phyloP scores from a whole-genome alignment of 140 eudicot species.

The Stevia rebaudiana region DNA sequence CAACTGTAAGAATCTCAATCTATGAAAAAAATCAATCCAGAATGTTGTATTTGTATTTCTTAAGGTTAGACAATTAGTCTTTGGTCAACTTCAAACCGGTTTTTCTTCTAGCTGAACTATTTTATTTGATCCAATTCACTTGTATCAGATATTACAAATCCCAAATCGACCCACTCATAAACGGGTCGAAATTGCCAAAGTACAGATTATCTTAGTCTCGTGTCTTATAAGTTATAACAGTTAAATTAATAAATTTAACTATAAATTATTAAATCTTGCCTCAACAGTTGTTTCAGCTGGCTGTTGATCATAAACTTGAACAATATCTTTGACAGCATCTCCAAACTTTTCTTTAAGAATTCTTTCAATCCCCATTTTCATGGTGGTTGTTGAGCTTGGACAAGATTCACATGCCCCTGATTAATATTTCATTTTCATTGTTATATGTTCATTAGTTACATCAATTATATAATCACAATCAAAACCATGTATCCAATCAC shows the following conservation, averaged over 20 bases:
- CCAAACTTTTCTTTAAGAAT: conserved; percentile 87
- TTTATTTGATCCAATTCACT: not conserved
- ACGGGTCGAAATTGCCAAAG: not conserved
- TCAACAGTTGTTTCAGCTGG: conserved; percentile 57
- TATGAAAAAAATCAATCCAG: not conserved
- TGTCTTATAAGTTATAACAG: not conserved
- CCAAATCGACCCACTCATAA: not conserved
- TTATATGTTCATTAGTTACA: not conserved
- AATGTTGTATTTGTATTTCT: not conserved
- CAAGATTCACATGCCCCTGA: conserved; percentile 91
- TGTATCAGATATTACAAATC: not conserved
- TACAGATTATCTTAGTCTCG: not conserved
- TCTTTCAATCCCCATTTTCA: conserved; percentile 92
- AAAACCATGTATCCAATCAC: not conserved
- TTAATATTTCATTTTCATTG: not conserved
- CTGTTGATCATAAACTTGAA: conserved; percentile 64
- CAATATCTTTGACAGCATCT: conserved; percentile 66
- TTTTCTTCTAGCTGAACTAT: not conserved
- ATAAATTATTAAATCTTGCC: conserved; percentile 44
- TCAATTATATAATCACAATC: not conserved
- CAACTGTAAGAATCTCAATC: not conserved
- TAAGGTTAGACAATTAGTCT: not conserved
- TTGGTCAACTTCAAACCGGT: not conserved
- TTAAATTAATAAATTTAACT: too few relatives aligned
- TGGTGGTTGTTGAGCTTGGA: conserved; percentile 94